phyloP scores from a whole-genome alignment of 1,139 yeast genomes.

The Hanseniaspora uvarum region DNA sequence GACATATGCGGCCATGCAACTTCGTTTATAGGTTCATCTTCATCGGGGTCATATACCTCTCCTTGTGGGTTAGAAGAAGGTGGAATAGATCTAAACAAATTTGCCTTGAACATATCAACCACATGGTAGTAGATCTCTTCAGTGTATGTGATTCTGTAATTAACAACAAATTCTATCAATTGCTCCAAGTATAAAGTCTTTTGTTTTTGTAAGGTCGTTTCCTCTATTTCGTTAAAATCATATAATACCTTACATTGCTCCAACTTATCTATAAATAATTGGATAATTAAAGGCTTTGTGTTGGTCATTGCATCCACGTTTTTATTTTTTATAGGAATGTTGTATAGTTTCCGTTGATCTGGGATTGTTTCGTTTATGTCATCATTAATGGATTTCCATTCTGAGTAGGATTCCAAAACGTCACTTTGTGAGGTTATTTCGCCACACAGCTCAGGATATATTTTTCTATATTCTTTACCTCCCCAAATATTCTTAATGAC shows the following conservation, averaged over 20 bases:
- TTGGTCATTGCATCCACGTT: slow-evolving; percentile 15
- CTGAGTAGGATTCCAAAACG: background rate
- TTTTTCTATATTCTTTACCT: background rate
- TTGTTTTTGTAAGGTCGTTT: background rate
- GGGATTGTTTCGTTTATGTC: background rate
- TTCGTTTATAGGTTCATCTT: slow-evolving; percentile 94
- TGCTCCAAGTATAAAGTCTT: slow-evolving; percentile 54
- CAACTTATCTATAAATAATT: slow-evolving; percentile 72
- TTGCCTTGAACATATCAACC: slow-evolving; percentile 78
- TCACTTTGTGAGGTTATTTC: background rate
- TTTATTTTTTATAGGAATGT: slow-evolving; percentile 15
- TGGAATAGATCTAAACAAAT: slow-evolving; percentile 89
- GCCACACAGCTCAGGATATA: slow-evolving; percentile 28
- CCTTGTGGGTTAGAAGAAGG: slow-evolving; percentile 98
- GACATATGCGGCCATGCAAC: slow-evolving; percentile 99
- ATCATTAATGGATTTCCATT: background rate
- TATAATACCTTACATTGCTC: slow-evolving; percentile 92
- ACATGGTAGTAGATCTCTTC: slow-evolving; percentile 86
- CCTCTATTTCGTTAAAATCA: slow-evolving; percentile 78
- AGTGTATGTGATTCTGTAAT: slow-evolving; percentile 71
- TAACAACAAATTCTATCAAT: slow-evolving; percentile 74
- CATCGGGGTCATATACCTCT: slow-evolving; percentile 94
- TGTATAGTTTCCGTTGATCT: slow-evolving; percentile 8
- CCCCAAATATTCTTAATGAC: slow-evolving; percentile 33
- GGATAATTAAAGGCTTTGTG: slow-evolving; percentile 40